phyloP scores from a whole-genome alignment of 306 rosid genomes.

The Luffa aegyptiaca region DNA sequence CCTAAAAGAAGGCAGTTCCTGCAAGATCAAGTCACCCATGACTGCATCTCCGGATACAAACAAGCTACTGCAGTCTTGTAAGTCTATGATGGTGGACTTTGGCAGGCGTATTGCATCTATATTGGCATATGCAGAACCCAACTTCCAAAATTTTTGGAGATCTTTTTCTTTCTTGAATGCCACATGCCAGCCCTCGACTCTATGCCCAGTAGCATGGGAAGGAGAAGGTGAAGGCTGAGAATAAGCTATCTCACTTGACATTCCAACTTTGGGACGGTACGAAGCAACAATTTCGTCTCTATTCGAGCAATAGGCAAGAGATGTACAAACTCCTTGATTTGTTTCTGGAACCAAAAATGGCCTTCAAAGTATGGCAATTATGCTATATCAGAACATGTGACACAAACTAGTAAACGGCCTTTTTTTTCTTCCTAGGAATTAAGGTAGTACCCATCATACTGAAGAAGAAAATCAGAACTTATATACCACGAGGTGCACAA shows the following conservation, averaged over 20 bases:
- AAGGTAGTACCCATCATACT: neutral
- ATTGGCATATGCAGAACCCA: constrained; percentile 39
- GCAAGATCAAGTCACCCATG: constrained; percentile 42
- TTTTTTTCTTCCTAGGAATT: neutral
- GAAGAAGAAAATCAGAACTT: neutral
- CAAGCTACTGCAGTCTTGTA: constrained; percentile 22
- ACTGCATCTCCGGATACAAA: constrained; percentile 63
- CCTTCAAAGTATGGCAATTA: constrained; percentile 30
- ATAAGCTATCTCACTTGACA: constrained; percentile 16
- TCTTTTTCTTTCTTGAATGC: constrained; percentile 27
- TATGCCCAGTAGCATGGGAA: constrained; percentile 35
- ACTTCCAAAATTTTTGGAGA: constrained; percentile 22
- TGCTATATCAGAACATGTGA: constrained; percentile 13
- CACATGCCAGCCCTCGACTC: constrained; percentile 61
- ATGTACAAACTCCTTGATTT: constrained; percentile 77
- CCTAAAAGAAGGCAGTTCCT: constrained; percentile 67
- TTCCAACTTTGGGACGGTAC: constrained; percentile 71
- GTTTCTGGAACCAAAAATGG: constrained; percentile 60
- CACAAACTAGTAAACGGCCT: neutral
- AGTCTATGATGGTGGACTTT: constrained; percentile 44
- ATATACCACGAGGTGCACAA: neutral
- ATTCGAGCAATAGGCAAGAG: constrained; percentile 64
- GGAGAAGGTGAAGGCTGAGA: constrained; percentile 43
- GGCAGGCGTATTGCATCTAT: constrained; percentile 59
- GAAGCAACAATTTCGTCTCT: constrained; percentile 64